Evolutionary conservation across 345 rosid species (phyloP), one percentile per base, ranked within the genome.

Genomic region (Erodium maritimum): DNA sequence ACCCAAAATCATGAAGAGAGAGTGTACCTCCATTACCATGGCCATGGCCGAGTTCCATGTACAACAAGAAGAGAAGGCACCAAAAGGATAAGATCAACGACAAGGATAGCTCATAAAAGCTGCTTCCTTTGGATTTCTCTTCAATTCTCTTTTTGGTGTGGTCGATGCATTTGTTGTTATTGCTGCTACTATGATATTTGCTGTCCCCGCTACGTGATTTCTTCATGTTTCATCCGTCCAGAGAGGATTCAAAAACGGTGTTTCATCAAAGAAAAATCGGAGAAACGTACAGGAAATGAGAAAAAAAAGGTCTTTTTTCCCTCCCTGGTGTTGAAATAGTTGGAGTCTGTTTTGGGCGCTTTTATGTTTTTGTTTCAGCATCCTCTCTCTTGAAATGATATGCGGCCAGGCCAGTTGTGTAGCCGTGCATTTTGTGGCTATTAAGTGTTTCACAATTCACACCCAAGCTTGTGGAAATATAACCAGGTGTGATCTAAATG

Each of bases 21-120:
- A 48, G 22, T 34, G 54, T 64, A 86, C 93, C 93, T 79, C 74
- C 78, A 58, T 73, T 72, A 14, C 78, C 71, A 54, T 81, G 87
- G 86, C 88, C 60, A 54, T 64, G 84, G 65, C 87, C 94, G 54
- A 86, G 86, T 57, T 76, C 63, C 54, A 80, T 70, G 70, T 76
- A 77, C 56, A 82, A 69, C 42, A 84, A 75, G 72, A 85, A 80
- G 66, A 86, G 73, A 65, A 80, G 75, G 62, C 76, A 82, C 90
- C 90, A 87, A 12, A 81, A 82, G 0, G 81, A 66, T 69, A 87
- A 59, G 46, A 83, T 73, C 61, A 87, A 59, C 17, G 86, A 71
- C 68, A 81, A 79, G 68, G 82, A 55, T 42, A 42, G 48, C 48
- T 42, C 48, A 14, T 42, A 42, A 42, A 42, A 42, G 48, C 48